Conservation (phyloP, 306 rosid species). For the Arachis hypogaea region DNA sequence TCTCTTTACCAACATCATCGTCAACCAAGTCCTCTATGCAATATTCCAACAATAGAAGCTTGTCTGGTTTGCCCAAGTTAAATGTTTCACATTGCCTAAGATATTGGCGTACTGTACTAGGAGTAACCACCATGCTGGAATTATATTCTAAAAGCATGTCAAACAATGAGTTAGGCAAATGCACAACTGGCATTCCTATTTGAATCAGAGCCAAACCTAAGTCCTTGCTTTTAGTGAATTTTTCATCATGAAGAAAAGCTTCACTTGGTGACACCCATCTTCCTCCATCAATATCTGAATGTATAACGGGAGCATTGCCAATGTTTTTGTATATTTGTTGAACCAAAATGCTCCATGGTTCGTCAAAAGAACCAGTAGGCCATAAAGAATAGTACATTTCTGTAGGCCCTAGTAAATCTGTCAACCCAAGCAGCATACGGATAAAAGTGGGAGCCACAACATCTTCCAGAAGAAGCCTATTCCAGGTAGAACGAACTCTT, state of each 20-base stretch:
- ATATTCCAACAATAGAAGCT: conserved; percentile 86
- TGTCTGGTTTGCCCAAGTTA: conserved; percentile 57
- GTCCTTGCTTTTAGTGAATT: conserved; percentile 66
- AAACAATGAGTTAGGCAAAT: conserved; percentile 65
- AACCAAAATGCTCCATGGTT: conserved; percentile 91
- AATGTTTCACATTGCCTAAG: conserved; percentile 65
- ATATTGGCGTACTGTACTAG: conserved; percentile 78
- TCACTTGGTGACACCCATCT: conserved; percentile 85
- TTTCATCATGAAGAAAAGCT: conserved; percentile 86
- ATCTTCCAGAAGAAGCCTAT: conserved; percentile 91
- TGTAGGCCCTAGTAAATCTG: conserved; percentile 67
- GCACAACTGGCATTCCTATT: conserved; percentile 87
- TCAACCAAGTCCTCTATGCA: conserved; percentile 93
- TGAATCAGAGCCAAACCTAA: conserved; percentile 79
- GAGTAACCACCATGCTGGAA: conserved; percentile 73
- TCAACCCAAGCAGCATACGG: conserved; percentile 72
- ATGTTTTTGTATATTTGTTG: conserved; percentile 71
- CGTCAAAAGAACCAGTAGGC: conserved; percentile 94
- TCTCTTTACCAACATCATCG: conserved; percentile 81
- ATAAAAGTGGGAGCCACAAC: conserved; percentile 80
- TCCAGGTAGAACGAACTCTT: conserved; percentile 92
- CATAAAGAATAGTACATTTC: conserved; percentile 73
- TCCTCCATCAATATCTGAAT: conserved; percentile 83
- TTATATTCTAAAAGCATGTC: conserved; percentile 74
- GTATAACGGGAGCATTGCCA: conserved; percentile 62